Evolutionary conservation across 768 basidiomycete species (phyloP).

Genomic region (Myochromella boudieri): DNA sequence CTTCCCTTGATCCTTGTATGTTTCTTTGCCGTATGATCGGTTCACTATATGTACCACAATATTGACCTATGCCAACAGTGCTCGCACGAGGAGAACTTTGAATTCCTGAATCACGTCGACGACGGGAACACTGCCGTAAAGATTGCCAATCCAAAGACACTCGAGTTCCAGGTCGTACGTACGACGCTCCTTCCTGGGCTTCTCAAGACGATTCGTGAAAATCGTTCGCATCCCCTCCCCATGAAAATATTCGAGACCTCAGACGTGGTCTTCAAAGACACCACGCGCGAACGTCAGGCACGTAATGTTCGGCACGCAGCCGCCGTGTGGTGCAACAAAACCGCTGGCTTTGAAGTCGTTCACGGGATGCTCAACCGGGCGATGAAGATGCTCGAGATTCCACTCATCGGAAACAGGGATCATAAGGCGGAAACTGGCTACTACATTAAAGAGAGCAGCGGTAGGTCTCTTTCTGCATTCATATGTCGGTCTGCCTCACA

Average conservation of each 20-base stretch:
- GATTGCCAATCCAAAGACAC: slow-evolving; percentile 95
- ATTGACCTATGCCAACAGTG: slow-evolving; percentile 52
- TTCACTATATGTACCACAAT: no score
- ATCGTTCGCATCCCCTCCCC: slow-evolving; percentile 89
- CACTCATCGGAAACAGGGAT: slow-evolving; percentile 64
- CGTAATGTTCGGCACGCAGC: slow-evolving; percentile 87
- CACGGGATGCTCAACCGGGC: slow-evolving; percentile 93
- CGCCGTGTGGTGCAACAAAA: slow-evolving; percentile 95
- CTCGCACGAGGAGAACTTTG: slow-evolving; percentile 98
- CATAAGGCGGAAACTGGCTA: slow-evolving; percentile 71
- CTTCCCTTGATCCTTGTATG: slow-evolving; percentile 90
- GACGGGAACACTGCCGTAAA: slow-evolving; percentile 80
- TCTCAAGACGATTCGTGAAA: slow-evolving; percentile 96
- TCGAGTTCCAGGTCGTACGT: slow-evolving; percentile 97
- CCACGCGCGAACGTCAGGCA: slow-evolving; percentile 72
- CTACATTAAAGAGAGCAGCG: slow-evolving; percentile 84
- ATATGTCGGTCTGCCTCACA: not conserved
- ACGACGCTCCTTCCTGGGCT: slow-evolving; percentile 95
- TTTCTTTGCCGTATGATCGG: slow-evolving; percentile 7
- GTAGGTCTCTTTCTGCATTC: slow-evolving; percentile 49
- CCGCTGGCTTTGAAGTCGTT: slow-evolving; percentile 94
- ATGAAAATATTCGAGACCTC: slow-evolving; percentile 93
- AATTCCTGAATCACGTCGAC: slow-evolving; percentile 85
- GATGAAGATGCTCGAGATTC: slow-evolving; percentile 95
- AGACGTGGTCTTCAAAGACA: slow-evolving; percentile 91